A percentile compares a stretch with the other conserved stretches of the same genome.
Evolutionary conservation across 192 early-diverging fungal species (phyloP).

Genomic region (Entophlyctis luteolus): DNA sequence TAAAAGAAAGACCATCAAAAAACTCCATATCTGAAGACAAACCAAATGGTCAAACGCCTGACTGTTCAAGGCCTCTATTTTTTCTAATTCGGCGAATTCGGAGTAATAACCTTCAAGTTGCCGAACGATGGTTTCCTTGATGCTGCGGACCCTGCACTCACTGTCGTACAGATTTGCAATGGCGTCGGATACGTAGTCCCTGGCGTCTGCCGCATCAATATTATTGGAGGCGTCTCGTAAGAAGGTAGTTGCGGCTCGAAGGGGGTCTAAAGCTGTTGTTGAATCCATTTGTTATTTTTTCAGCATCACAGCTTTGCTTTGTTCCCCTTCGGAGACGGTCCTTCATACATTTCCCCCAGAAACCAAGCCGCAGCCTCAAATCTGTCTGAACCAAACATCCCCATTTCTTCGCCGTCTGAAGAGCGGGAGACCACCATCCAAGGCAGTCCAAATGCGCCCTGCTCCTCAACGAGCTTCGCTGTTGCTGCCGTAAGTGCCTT

Average conservation of each 20-base stretch:
- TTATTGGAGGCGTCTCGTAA: no score
- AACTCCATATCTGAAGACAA: not conserved
- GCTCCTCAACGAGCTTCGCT: slow-evolving; percentile 25
- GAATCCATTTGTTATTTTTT: no score
- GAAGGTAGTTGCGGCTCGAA: no score
- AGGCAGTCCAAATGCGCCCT: slow-evolving; percentile 43
- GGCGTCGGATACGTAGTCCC: not conserved
- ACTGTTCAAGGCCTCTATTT: not conserved
- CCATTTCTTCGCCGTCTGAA: slow-evolving; percentile 9
- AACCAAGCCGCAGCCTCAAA: slow-evolving; percentile 40
- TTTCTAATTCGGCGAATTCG: not conserved
- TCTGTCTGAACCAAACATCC: slow-evolving; percentile 46
- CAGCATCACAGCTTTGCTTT: no score
- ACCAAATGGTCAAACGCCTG: not conserved
- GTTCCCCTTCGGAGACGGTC: slow-evolving; percentile 18
- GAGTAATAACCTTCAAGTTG: not conserved
- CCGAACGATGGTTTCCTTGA: not conserved
- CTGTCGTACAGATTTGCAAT: not conserved
- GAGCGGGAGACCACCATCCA: slow-evolving; percentile 31
- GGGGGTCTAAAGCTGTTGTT: no score
- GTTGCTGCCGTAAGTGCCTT: slow-evolving; percentile 22
- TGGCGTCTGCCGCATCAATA: no score
- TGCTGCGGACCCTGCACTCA: not conserved
- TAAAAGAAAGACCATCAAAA: no score
- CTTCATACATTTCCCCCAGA: slow-evolving; percentile 26